Conservation (phyloP, 768 basidiomycete genomes). For the Xanthoconium stramineum region DNA sequence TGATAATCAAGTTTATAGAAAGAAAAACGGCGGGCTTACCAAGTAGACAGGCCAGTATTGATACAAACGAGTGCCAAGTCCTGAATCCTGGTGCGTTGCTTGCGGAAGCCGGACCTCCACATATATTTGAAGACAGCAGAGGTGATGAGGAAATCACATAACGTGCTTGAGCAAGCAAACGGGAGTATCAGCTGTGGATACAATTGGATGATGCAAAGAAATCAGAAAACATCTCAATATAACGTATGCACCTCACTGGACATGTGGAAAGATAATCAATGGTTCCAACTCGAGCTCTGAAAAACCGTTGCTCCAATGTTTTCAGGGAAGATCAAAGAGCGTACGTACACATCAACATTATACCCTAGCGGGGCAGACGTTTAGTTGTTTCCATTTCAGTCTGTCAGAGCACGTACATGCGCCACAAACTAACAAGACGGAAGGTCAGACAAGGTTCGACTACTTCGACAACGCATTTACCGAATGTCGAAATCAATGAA, state of each 20-base stretch:
- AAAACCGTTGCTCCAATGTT: neutral
- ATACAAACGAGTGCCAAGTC: constrained; percentile 14
- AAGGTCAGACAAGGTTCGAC: neutral
- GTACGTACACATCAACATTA: neutral
- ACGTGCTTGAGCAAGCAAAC: neutral
- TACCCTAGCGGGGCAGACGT: neutral
- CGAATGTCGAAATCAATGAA: neutral
- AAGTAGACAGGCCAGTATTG: constrained; percentile 11
- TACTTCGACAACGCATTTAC: neutral
- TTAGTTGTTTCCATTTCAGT: neutral
- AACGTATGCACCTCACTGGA: constrained; percentile 3
- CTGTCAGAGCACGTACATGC: constrained; percentile 3
- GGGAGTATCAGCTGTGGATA: constrained; percentile 3
- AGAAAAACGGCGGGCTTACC: neutral
- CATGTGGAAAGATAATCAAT: neutral
- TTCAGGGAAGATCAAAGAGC: neutral
- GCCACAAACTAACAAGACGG: constrained; percentile 1
- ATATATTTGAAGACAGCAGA: constrained; percentile 9
- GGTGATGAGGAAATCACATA: constrained; percentile 7
- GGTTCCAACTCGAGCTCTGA: constrained; percentile 2
- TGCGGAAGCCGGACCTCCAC: constrained; percentile 18
- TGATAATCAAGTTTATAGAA: neutral
- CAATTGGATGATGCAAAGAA: neutral
- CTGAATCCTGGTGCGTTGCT: constrained; percentile 1
- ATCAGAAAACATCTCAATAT: neutral